Evolutionary conservation across 768 basidiomycete species (phyloP), one percentile per base, ranked within the genome.

Genomic region (Saitozyma podzolica): DNA sequence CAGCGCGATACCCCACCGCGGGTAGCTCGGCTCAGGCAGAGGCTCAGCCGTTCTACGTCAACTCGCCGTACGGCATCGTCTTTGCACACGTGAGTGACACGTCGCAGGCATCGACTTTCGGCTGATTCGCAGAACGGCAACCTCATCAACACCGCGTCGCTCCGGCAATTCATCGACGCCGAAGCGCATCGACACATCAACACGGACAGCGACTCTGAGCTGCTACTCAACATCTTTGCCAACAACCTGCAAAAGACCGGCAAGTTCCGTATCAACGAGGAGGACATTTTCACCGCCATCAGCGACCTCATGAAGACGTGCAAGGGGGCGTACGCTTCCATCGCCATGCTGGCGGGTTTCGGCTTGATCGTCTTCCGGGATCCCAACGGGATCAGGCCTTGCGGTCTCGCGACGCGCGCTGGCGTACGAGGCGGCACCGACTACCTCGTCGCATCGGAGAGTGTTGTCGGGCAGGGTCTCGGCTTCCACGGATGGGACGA

Each of bases 41-140:
- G 78, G 94, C 96, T 8, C 96, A 99, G 77, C 96, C 96, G 0
- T 99, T 99, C 84, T 99, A 99, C 78, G 96, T 99, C 72, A 99
- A 99, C 82, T 95, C 93, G n/a, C 96, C 96, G 3, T 99, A 98
- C 79, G 96, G 96, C 56, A 95, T 99, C 75, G 92, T 94, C 65
- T 89, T 99, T 76, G 96, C 91, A 17, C 95, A 99, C 83, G 95
- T 94, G 78, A 66, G 88, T 83, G 37, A 51, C 54, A 13, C 19
- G 20, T n/a, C 1, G 49, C 11, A 17, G 1, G 13, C 40, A 13
- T 39, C 9, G 17, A 20, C 6, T 10, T 16, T 14, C 9, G 48
- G 54, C 65, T 67, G 56, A 62, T 50, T 10, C 20, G 10, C 62
- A 99, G 94, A 99, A 99, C 81, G 96, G 96, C 47, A 99, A 99